Evolutionary conservation across 495 filamentous ascomycete genomes (phyloP).

Genomic region (Talaromyces wortmannii): DNA sequence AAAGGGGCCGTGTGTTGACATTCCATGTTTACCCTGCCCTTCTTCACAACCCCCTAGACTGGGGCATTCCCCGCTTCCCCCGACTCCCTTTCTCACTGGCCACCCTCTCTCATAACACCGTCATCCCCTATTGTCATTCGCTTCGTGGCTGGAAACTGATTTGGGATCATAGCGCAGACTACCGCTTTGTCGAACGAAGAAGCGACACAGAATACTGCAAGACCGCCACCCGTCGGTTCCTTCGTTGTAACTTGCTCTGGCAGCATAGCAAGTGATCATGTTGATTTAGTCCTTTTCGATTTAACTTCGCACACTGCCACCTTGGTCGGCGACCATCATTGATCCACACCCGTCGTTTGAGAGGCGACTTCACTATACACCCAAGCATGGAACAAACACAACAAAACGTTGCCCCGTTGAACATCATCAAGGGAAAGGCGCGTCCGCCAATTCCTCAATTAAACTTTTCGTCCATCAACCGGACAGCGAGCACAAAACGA

Average conservation of each 20-base stretch:
- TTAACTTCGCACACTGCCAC: conserved; percentile 1
- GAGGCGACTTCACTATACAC: not conserved
- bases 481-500: conserved; percentile 18
- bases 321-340: not conserved
- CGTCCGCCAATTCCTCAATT: conserved; percentile 24
- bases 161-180: not conserved
- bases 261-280: conserved; percentile 1
- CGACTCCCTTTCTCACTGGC: conserved; percentile 1
- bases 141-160: not conserved
- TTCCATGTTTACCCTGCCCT: conserved; percentile 4
- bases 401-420: conserved; percentile 62
- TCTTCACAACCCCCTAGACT: not conserved
- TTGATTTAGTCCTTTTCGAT: conserved; percentile 1
- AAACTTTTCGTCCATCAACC: conserved; percentile 22
- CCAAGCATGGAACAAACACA: conserved; percentile 30
- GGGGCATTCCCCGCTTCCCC: conserved; percentile 2
- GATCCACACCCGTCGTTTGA: not conserved
- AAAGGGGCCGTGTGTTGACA: conserved; percentile 4
- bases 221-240: no score
- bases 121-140: not conserved
- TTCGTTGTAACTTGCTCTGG: not conserved
- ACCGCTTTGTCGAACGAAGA: not conserved
- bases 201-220: not conserved
- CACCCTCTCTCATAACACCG: not conserved
- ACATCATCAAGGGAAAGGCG: conserved; percentile 58